Evolutionary conservation across 2,329 filamentous ascomycete genomes (phyloP).

Genomic region (Chlorencoelia australis): DNA sequence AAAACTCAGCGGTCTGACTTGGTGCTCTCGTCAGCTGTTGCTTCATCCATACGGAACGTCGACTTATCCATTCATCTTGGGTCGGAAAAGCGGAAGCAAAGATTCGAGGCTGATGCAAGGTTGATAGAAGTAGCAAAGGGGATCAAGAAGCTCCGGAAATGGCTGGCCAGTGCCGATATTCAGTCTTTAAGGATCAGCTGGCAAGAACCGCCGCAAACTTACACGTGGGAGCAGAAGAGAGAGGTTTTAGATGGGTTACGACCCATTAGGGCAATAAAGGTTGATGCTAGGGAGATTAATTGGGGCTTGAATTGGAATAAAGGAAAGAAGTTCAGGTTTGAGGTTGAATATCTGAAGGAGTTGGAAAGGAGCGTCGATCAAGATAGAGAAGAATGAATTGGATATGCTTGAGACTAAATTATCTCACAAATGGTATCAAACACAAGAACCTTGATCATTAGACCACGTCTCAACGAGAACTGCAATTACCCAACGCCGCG

Average conservation of each 20-base stretch:
- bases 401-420: background rate
- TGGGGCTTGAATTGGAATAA: conserved; percentile 23
- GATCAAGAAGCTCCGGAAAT: conserved; percentile 20
- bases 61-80: conserved; percentile 19
- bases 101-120: conserved; percentile 40
- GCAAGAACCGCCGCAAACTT: conserved; percentile 24
- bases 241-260: conserved; percentile 20
- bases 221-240: conserved; percentile 21
- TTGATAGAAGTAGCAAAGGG: conserved; percentile 71
- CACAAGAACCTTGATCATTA: no score
- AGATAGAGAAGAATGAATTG: no score
- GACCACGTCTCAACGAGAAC: no score
- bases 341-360: conserved; percentile 19
- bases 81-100: conserved; percentile 26
- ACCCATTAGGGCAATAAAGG: conserved; percentile 13
- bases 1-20: conserved; percentile 19
- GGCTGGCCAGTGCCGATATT: conserved; percentile 19
- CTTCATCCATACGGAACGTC: conserved; percentile 18
- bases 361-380: conserved; percentile 18
- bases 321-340: conserved; percentile 19
- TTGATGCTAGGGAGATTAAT: conserved; percentile 19
- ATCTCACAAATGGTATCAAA: conserved; percentile 1
- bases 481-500: conserved; percentile 24
- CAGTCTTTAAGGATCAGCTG: conserved; percentile 17
- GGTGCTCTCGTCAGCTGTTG: conserved; percentile 15